Percentiles rank a stretch among this genome's conserved stretches.
Conservation (phyloP, 2,329 filamentous ascomycete species). For the Penicillium sp. region DNA sequence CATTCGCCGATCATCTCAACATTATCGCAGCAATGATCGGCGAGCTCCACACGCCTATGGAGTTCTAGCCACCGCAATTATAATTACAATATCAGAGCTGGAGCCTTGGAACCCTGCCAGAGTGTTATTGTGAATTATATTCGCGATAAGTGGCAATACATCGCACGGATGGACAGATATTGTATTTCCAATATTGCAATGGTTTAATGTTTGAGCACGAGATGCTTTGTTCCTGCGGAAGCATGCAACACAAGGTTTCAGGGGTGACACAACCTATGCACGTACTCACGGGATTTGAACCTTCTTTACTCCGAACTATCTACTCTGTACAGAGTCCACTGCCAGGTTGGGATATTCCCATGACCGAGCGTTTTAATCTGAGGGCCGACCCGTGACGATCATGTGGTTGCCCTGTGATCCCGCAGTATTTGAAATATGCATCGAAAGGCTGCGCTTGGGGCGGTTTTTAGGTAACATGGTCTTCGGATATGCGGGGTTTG, state of each 20-base stretch:
- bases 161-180: neutral
- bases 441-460: neutral
- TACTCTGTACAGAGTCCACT: neutral
- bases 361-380: neutral
- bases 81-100: no score
- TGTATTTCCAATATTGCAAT: neutral
- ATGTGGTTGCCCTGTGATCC: neutral
- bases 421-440: neutral
- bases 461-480: neutral
- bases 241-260: neutral
- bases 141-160: neutral
- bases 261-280: neutral
- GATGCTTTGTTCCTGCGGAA: neutral
- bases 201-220: neutral
- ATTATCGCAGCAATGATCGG: neutral
- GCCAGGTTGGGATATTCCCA: neutral
- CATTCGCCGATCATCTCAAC: neutral
- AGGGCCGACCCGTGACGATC: constrained; percentile 9
- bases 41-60: neutral
- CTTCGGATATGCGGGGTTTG: neutral
- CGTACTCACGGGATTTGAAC: neutral
- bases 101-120: neutral
- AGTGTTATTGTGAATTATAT: neutral
- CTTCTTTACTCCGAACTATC: neutral
- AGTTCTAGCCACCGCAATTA: neutral